A percentile compares a stretch with the other conserved stretches of the same genome.
These are phyloP conservation scores for Camellia oleifera DNA, from an alignment of 179 eudicot genomes.

Conservation along the genomic window DNA sequence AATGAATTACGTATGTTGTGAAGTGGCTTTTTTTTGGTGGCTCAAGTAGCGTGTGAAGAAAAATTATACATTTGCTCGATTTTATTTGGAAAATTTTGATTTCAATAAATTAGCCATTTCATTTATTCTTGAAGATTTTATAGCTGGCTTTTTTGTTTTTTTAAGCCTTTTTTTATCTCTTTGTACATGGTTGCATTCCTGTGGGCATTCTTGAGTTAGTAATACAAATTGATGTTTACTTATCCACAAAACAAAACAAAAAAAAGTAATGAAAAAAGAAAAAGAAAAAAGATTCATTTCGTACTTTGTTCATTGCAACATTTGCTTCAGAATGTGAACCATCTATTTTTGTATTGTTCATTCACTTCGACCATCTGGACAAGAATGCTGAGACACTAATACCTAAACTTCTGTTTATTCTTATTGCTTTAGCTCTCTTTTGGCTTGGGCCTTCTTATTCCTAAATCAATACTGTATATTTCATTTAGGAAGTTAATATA, in stretches of 20 bases:
- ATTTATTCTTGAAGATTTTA: too few relatives aligned
- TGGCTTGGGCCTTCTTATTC: conserved; percentile 3
- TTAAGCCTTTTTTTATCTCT: too few relatives aligned
- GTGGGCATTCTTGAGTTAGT: too few relatives aligned
- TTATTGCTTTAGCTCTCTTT: conserved; percentile 9
- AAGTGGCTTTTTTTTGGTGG: not conserved
- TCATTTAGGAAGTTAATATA: not conserved
- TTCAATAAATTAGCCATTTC: too few relatives aligned
- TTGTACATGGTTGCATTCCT: too few relatives aligned
- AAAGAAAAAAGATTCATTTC: too few relatives aligned
- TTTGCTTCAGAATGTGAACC: not conserved
- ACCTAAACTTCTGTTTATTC: not conserved
- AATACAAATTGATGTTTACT: too few relatives aligned
- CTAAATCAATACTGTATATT: not conserved
- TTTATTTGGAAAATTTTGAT: not conserved
- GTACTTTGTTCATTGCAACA: not conserved
- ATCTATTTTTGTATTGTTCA: not conserved
- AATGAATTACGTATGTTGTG: not conserved
- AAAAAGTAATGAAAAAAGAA: too few relatives aligned
- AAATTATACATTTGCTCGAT: not conserved
- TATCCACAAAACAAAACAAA: too few relatives aligned
- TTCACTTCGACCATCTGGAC: not conserved
- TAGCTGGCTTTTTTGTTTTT: too few relatives aligned
- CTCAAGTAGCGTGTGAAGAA: not conserved
- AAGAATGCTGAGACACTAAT: not conserved